Evolutionary conservation across 2,329 filamentous ascomycete species (phyloP).

Genomic region (Corynespora cassiicola): DNA sequence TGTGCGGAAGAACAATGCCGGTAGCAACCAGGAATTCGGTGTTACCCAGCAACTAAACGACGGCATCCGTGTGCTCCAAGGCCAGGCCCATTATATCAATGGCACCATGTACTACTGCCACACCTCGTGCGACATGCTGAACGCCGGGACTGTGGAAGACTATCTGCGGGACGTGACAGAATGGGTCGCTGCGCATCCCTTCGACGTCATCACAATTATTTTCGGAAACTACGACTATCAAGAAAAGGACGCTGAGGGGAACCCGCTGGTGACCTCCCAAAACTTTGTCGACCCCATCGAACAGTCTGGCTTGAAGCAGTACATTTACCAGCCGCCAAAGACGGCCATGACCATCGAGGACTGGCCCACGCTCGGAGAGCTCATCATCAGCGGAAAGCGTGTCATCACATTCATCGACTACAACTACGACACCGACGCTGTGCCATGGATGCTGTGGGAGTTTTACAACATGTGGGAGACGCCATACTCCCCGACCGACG

Average conservation of each 20-base stretch:
- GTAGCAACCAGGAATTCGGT: conserved; percentile 43
- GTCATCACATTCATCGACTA: conserved; percentile 51
- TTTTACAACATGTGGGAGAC: conserved; percentile 94
- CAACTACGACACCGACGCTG: conserved; percentile 73
- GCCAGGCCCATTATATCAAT: conserved; percentile 65
- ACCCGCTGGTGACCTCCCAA: conserved; percentile 63
- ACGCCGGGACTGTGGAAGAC: conserved; percentile 78
- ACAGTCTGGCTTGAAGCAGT: conserved; percentile 73
- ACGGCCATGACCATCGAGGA: conserved; percentile 77
- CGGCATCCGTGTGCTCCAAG: conserved; percentile 59
- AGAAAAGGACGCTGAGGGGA: conserved; percentile 30
- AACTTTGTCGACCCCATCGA: conserved; percentile 74
- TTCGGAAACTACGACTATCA: conserved; percentile 75
- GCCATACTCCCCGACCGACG: conserved; percentile 76
- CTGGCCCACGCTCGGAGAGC: conserved; percentile 84
- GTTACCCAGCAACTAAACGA: conserved; percentile 49
- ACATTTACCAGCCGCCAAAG: conserved; percentile 77
- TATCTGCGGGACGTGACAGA: conserved; percentile 73
- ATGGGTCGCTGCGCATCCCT: conserved; percentile 81
- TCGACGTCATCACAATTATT: conserved; percentile 88
- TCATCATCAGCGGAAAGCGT: conserved; percentile 44
- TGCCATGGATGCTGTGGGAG: conserved; percentile 87
- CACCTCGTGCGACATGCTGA: conserved; percentile 81
- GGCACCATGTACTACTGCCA: conserved; percentile 81
- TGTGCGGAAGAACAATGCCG: conserved; percentile 39